Evolutionary conservation across 306 rosid genomes (phyloP).

Genomic region (Begonia fuchsioides): DNA sequence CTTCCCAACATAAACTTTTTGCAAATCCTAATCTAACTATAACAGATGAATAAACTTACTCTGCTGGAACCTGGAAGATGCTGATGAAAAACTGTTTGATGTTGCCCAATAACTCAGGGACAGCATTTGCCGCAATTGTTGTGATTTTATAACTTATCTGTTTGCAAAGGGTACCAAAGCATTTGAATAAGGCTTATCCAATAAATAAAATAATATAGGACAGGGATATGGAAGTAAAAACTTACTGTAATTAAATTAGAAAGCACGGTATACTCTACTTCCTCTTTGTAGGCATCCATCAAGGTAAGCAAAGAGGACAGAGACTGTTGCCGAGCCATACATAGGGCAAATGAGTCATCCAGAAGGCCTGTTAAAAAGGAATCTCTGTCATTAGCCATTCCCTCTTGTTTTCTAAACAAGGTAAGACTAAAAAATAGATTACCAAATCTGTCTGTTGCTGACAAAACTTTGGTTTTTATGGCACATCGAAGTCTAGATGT

Average conservation of each 20-base stretch:
- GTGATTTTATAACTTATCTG: constrained; percentile 48
- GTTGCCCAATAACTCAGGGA: constrained; percentile 39
- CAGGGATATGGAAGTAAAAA: constrained; percentile 6
- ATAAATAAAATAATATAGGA: neutral
- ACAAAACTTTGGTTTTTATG: constrained; percentile 44
- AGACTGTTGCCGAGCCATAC: constrained; percentile 61
- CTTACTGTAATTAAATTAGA: constrained; percentile 69
- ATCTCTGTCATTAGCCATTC: constrained; percentile 7
- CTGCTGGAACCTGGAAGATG: constrained; percentile 60
- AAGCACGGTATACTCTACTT: constrained; percentile 71
- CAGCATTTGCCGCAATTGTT: constrained; percentile 65
- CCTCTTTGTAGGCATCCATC: constrained; percentile 70
- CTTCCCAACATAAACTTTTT: neutral
- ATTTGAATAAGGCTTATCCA: neutral
- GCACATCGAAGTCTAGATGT: constrained; percentile 63
- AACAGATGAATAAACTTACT: constrained; percentile 33
- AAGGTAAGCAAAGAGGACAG: constrained; percentile 58
- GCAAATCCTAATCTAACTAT: neutral
- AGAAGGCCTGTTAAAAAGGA: constrained; percentile 55
- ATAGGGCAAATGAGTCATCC: constrained; percentile 82
- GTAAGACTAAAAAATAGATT: constrained; percentile 13
- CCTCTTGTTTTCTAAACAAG: constrained; percentile 4
- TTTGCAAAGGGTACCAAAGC: constrained; percentile 11
- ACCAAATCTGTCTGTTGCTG: constrained; percentile 83
- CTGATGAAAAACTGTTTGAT: constrained; percentile 43